Percentiles rank a stretch among this genome's conserved stretches.
phyloP scores from a whole-genome alignment of 2,329 filamentous ascomycete species.

The Davidsoniella eucalypti region DNA sequence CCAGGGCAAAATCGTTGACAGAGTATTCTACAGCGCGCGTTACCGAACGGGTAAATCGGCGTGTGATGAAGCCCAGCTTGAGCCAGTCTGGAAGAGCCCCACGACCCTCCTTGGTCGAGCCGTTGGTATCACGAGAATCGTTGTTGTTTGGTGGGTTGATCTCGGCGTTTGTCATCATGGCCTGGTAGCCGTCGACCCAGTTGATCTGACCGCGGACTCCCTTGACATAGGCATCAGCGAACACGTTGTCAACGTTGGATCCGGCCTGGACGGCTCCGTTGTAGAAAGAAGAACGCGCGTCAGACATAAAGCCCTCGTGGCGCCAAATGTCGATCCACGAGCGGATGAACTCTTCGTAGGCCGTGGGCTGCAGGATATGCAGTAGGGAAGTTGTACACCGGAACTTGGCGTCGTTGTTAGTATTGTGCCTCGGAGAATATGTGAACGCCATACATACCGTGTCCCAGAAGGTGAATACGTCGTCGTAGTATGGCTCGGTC shows the following conservation, averaged over 20 bases:
- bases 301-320: conserved; percentile 46
- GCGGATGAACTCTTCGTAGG: conserved; percentile 49
- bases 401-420: conserved; percentile 23
- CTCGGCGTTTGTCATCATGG: conserved; percentile 53
- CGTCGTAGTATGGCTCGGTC: conserved; percentile 52
- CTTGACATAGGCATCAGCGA: conserved; percentile 58
- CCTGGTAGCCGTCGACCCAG: conserved; percentile 45
- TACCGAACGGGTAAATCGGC: conserved; percentile 41
- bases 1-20: conserved; percentile 51
- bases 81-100: conserved; percentile 56
- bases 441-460: conserved; percentile 14
- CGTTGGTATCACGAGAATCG: conserved; percentile 38
- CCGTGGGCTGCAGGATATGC: conserved; percentile 45
- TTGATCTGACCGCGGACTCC: conserved; percentile 44
- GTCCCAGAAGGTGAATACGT: conserved; percentile 56
- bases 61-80: conserved; percentile 46
- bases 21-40: conserved; percentile 52
- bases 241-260: conserved; percentile 53
- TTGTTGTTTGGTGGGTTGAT: conserved; percentile 41
- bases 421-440: background rate
- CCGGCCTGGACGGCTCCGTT: conserved; percentile 56
- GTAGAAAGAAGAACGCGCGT: conserved; percentile 49
- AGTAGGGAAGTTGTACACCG: conserved; percentile 48
- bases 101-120: conserved; percentile 50
- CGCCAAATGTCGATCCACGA: conserved; percentile 54